Conservation (phyloP, 2,329 filamentous ascomycete genomes). For the Pseudofabraea citricarpa region DNA sequence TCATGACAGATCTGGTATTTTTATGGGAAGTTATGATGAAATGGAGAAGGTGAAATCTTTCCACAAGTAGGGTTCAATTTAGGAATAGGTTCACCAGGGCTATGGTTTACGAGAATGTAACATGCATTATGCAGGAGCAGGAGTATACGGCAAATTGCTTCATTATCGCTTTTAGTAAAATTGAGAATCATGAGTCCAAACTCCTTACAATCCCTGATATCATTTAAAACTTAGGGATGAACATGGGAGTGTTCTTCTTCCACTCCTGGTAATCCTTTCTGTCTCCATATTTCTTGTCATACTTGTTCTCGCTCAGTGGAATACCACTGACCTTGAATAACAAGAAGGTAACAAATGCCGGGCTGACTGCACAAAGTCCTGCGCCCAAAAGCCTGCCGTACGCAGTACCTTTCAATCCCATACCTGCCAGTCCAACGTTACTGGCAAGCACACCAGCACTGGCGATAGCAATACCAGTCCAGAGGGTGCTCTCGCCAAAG, state of each 20-base stretch:
- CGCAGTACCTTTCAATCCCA: conserved; percentile 27
- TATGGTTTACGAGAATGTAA: background rate
- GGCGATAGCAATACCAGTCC: conserved; percentile 60
- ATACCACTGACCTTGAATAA: conserved; percentile 60
- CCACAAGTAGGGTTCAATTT: conserved; percentile 9
- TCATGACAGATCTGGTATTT: conserved; percentile 93
- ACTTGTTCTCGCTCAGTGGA: conserved; percentile 64
- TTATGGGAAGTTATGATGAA: conserved; percentile 91
- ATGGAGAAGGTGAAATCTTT: conserved; percentile 77
- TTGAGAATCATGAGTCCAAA: no score
- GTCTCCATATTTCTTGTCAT: conserved; percentile 59
- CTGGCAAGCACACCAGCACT: conserved; percentile 52
- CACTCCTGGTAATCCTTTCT: conserved; percentile 62
- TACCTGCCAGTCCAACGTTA: conserved; percentile 48
- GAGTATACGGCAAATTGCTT: no score
- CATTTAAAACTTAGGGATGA: conserved; percentile 57
- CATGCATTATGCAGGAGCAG: background rate
- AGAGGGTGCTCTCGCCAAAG: conserved; percentile 66
- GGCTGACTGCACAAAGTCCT: conserved; percentile 44
- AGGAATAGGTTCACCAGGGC: background rate
- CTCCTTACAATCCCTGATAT: no score
- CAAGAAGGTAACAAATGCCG: conserved; percentile 59
- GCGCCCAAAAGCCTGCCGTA: conserved; percentile 38
- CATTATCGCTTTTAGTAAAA: no score
- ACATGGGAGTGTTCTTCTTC: conserved; percentile 61